Evolutionary conservation across 2,329 filamentous ascomycete species (phyloP).

Genomic region (Penicillium vulpinum): DNA sequence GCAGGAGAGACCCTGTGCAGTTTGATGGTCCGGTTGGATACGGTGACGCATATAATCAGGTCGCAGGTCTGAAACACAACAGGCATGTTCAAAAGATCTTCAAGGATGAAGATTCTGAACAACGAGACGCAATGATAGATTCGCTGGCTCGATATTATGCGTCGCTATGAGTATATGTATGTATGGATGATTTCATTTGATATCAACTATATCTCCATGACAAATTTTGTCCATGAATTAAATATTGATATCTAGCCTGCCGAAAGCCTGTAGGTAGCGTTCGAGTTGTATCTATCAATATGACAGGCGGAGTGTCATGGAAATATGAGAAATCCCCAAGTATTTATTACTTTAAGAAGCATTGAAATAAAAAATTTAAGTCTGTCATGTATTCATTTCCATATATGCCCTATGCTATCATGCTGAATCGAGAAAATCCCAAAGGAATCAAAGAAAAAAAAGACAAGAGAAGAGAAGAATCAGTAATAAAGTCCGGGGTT

Average conservation of each 20-base stretch:
- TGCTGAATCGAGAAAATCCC: neutral
- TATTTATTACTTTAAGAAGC: neutral
- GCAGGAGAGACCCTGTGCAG: neutral
- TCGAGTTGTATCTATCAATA: neutral
- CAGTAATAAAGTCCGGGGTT: constrained; percentile 30
- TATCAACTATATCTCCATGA: neutral
- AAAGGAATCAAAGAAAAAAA: neutral
- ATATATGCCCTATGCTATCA: constrained; percentile 8
- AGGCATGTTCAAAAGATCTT: constrained; percentile 15
- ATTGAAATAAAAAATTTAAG: neutral
- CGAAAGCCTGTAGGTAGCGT: too few species aligned
- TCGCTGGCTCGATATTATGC: constrained; percentile 13
- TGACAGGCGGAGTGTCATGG: neutral
- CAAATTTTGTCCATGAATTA: too few species aligned
- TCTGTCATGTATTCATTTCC: constrained; percentile 6
- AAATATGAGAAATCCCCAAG: neutral
- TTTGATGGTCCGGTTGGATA: neutral
- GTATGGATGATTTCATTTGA: neutral
- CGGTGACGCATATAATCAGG: constrained; percentile 1
- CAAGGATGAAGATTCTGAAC: constrained; percentile 8
- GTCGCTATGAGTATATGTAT: constrained; percentile 8
- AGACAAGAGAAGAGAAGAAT: neutral
- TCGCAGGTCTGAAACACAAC: constrained; percentile 15
- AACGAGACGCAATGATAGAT: constrained; percentile 19
- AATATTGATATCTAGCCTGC: neutral